Base-by-base conservation (phyloP, 768 basidiomycete genomes). In the Trametes coccinea region DNA sequence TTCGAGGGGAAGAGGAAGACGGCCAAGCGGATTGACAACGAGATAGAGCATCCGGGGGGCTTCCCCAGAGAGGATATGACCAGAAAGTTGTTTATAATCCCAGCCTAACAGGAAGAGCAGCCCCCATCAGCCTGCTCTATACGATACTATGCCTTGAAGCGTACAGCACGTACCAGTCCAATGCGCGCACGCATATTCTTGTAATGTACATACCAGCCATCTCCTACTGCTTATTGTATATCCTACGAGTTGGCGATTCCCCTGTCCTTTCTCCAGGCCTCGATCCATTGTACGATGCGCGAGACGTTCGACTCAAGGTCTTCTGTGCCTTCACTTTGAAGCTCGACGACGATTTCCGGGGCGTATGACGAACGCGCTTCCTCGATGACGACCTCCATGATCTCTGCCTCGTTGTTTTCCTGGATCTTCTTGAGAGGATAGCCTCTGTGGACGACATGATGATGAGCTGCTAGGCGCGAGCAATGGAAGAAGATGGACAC, bases 341-440 rank as follows among this genome's bases (percentile, higher is more conserved):
- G 78, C 69, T 92, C 92, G 16, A 98, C 88, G 29, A 98, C 83
- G 64, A 96, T 90, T 73, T 92, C 88, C n/a, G 81, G 70, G 0
- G 88, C 82, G 73, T 98, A 99, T 0, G 93, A 92, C 41, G 86
- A 85, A 46, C 86, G 81, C 3, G 96, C 95, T 73, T 99, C 97
- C 34, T 92, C 89, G 10, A 90, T 77, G 40, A 97, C 87, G 53
- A 95, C 86, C 70, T 92, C 81, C 95, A 98, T 97, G 70, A 99
- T 98, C 77, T 99, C 97, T 11, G 95, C 95, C 70, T 95, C 90
- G 74, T 98, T 95, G 74, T 99, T 99, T 76, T 99, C 97, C 72
- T 95, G 91, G 4, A 99, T 93, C 76, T 99, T 99, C 73, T 92
- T 92, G 51, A 95, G 74, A 0, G 90, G 78, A 71, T 98, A 98